phyloP scores from a whole-genome alignment of 805 yeast species.

The Maudiozyma serrabonitensis region DNA sequence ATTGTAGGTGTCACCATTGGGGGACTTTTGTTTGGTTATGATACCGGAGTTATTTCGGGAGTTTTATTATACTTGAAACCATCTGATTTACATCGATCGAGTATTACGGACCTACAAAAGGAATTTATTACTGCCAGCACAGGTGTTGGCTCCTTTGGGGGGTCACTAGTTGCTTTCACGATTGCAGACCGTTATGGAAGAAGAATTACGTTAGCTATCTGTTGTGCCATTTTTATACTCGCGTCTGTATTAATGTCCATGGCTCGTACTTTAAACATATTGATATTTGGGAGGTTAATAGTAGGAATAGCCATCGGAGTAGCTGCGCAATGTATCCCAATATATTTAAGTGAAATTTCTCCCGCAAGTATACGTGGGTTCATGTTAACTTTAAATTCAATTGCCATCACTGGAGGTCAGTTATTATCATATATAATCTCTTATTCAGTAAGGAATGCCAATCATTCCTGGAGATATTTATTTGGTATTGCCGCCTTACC shows the following conservation, averaged over 20 bases:
- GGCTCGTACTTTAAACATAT: conserved; percentile 30
- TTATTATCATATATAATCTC: conserved; percentile 36
- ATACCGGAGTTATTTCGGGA: conserved; percentile 56
- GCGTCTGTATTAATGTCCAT: conserved; percentile 43
- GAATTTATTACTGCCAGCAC: conserved; percentile 38
- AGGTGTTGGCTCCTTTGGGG: conserved; percentile 46
- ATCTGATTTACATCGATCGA: conserved; percentile 27
- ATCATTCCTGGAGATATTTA: conserved; percentile 32
- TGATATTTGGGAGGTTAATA: conserved; percentile 47
- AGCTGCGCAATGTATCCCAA: conserved; percentile 58
- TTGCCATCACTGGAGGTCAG: conserved; percentile 44
- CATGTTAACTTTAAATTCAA: conserved; percentile 31
- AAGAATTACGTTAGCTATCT: conserved; percentile 30
- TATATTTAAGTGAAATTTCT: conserved; percentile 44
- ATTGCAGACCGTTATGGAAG: conserved; percentile 43
- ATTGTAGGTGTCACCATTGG: conserved; percentile 40
- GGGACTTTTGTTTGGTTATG: conserved; percentile 55
- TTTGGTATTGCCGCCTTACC: conserved; percentile 34
- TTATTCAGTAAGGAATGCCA: conserved; percentile 16
- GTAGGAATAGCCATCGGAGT: conserved; percentile 70
- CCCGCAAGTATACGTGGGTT: conserved; percentile 35
- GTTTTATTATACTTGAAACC: conserved; percentile 41
- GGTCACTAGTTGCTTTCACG: conserved; percentile 42
- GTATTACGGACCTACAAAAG: conserved; percentile 29
- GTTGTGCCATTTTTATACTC: conserved; percentile 38